A percentile compares a stretch with the other conserved stretches of the same genome.
Evolutionary conservation across 1,139 yeast genomes (phyloP).

Genomic region (Pichia sp.): DNA sequence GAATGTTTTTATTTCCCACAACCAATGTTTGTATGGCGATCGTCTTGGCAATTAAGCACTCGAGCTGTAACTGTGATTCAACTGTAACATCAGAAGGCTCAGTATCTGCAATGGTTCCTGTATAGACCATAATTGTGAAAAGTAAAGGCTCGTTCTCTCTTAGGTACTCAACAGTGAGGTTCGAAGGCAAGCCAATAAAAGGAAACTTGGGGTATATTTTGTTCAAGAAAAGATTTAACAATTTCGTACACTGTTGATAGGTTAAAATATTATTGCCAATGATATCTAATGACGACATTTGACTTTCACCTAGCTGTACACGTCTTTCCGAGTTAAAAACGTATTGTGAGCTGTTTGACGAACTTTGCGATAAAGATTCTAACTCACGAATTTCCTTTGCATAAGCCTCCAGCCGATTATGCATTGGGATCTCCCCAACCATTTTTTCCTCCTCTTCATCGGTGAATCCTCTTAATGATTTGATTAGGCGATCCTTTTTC

Average conservation of each 20-base stretch:
- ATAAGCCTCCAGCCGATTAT: slow-evolving; percentile 17
- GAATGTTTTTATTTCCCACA: slow-evolving; percentile 68
- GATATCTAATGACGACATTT: slow-evolving; percentile 39
- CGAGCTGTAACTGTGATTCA: slow-evolving; percentile 45
- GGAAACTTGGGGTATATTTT: slow-evolving; percentile 46
- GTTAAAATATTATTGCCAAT: slow-evolving; percentile 46
- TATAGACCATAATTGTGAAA: slow-evolving; percentile 62
- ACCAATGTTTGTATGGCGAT: slow-evolving; percentile 62
- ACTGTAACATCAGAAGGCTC: slow-evolving; percentile 33
- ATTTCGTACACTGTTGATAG: slow-evolving; percentile 45
- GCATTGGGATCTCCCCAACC: background rate
- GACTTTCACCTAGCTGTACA: slow-evolving; percentile 32
- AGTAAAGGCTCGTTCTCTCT: slow-evolving; percentile 54
- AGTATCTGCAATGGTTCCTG: slow-evolving; percentile 46
- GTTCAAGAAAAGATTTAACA: slow-evolving; percentile 43
- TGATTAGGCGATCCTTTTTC: slow-evolving; percentile 22
- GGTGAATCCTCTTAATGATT: slow-evolving; percentile 16
- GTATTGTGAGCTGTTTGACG: slow-evolving; percentile 29
- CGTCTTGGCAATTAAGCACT: slow-evolving; percentile 55
- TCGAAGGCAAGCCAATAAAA: slow-evolving; percentile 48
- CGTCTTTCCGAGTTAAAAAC: slow-evolving; percentile 38
- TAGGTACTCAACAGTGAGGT: slow-evolving; percentile 44
- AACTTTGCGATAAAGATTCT: slow-evolving; percentile 28
- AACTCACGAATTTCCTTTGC: slow-evolving; percentile 36
- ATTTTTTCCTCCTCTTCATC: slow-evolving; percentile 14